Conservation (phyloP, 2,329 filamentous ascomycete species). For the Exophiala xenobiotica region DNA sequence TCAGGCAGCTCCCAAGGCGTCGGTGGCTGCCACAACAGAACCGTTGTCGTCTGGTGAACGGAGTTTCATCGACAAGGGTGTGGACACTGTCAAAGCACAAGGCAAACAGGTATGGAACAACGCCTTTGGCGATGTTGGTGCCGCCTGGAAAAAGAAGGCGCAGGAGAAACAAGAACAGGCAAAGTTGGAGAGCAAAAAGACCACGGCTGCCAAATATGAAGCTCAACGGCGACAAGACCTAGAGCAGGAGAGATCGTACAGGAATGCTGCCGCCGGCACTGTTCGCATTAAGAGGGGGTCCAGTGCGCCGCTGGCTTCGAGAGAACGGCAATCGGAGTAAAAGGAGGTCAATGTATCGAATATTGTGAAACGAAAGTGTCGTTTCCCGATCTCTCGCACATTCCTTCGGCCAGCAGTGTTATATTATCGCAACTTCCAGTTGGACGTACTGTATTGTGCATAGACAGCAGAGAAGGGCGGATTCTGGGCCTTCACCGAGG, state of each 20-base stretch:
- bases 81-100: constrained; percentile 36
- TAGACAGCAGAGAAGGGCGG: too few relatives aligned
- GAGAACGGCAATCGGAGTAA: neutral
- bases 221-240: constrained; percentile 20
- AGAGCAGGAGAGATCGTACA: constrained; percentile 13
- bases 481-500: too few relatives aligned
- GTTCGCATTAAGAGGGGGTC: neutral
- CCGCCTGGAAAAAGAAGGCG: constrained; percentile 9
- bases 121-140: constrained; percentile 6
- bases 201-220: constrained; percentile 14
- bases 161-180: constrained; percentile 6
- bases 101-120: constrained; percentile 15
- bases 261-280: constrained; percentile 8
- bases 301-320: neutral
- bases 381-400: too few relatives aligned
- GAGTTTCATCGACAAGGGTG: constrained; percentile 38
- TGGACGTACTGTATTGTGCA: too few relatives aligned
- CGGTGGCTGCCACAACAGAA: neutral
- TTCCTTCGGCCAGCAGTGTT: too few relatives aligned
- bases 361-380: too few relatives aligned
- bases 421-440: too few relatives aligned
- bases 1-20: neutral
- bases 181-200: constrained; percentile 6
- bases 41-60: constrained; percentile 18
- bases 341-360: too few relatives aligned